These are phyloP conservation scores for Phaeosphaeriaceae sp. DNA, from an alignment of 2,329 filamentous ascomycete species.

Conservation along the genomic window DNA sequence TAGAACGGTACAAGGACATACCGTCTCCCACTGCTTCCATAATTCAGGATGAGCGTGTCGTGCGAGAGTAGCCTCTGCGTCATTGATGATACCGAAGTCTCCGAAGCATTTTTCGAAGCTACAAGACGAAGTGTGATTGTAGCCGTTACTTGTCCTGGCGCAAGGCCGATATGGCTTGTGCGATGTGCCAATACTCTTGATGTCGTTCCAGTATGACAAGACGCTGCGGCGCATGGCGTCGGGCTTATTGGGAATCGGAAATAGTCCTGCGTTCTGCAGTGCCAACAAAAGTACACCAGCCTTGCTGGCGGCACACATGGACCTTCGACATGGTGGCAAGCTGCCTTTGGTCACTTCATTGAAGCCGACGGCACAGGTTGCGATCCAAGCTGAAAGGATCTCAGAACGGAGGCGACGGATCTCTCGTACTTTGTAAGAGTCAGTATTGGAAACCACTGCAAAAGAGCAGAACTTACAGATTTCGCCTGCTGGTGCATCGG, in stretches of 20 bases:
- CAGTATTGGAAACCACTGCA: background rate
- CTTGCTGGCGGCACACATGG: background rate
- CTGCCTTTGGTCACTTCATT: background rate
- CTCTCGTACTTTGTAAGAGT: background rate
- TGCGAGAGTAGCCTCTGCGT: background rate
- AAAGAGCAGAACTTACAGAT: background rate
- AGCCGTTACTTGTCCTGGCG: background rate
- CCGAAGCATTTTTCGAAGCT: background rate
- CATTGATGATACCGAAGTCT: background rate
- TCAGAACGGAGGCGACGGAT: background rate
- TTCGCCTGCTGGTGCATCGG: background rate
- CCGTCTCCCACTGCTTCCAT: background rate
- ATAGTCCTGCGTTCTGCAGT: background rate
- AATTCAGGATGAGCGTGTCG: background rate
- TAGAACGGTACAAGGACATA: no score
- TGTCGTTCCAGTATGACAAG: background rate
- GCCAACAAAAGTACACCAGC: background rate
- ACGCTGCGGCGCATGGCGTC: background rate
- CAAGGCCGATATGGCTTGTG: background rate
- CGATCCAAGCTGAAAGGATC: background rate
- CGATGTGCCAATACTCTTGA: background rate
- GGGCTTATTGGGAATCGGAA: background rate
- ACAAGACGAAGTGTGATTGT: background rate
- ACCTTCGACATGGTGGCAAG: background rate
- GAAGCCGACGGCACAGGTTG: background rate